Base-by-base conservation (phyloP, 306 rosid genomes). In the Prunus armeniaca region DNA sequence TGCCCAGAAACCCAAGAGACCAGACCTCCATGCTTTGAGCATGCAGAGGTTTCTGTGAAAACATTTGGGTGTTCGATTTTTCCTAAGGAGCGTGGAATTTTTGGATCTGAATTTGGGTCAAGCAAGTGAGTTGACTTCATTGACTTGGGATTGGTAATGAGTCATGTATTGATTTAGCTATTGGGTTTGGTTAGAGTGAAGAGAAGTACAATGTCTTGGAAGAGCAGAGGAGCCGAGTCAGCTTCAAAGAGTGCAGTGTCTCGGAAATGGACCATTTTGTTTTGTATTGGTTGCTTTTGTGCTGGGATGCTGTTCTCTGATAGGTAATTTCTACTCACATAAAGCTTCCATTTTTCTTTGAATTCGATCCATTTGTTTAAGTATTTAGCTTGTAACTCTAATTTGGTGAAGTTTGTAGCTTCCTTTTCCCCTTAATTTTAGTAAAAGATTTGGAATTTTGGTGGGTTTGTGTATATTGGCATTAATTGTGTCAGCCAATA, bases 261-360 rank as follows among this genome's bases (percentile, higher is more conserved):
- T 57, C 69, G 88, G 47, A 84, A 76, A 87, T 82, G 88, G 88
- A 80, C 88, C 77, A 71, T 87, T 73, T 67, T 87, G 69, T 74
- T 87, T 68, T 87, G 87, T 34, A 82, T 87, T 68, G 85, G 85
- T 52, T 82, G 88, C 65, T 87, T 87, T 77, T 84, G 88, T 78
- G 87, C 83, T 62, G 91, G 91, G 58, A 84, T 87, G 88, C 86
- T 87, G 71, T 87, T 87, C 82, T 87, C 91, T 67, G 88, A 82
- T 46, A 84, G 91, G 91, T 87, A 75, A 56, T 45, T 52, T 67
- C 32, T 45, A 50, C 78, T 14, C 17, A 9, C 22, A 20, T 38
- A 76, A 20, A 72, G 64, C 9, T 51, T 55, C 54, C 34, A 70
- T n/a, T 25, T 57, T 25, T 49, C 56, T 75, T 76, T 49, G 12